Base-by-base conservation (phyloP, 331 rosid genomes). In the Dryas integrifolia region DNA sequence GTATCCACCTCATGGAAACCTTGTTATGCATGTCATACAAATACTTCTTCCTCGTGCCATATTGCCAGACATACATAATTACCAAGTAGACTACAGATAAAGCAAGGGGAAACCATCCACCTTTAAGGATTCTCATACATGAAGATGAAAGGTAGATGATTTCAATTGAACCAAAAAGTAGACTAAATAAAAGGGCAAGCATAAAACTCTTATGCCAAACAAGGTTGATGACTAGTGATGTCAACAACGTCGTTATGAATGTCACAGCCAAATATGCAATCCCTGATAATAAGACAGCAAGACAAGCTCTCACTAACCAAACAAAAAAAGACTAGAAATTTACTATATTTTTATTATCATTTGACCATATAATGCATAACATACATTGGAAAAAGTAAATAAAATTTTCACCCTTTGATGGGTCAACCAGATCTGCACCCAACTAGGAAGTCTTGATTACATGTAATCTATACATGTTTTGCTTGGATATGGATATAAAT, bases 11-110 rank as follows among this genome's bases (percentile, higher is more conserved):
- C 91, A 87, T 86, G 53, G 97, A 88, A 73, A 91, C 89, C 91
- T 94, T 91, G 90, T 82, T 89, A 76, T 89, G 97, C 82, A 79
- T 73, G 85, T 95, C 99, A 75, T 76, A 86, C 55, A 84, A 70
- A 80, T 89, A 92, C 74, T 90, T 92, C 77, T 89, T 95, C 70
- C 86, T 83, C 10, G 83, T 80, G 66, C 97, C 99, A 74, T 92
- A 92, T 73, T 95, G 97, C 99, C 99, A 95, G 44, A 69, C 87
- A 53, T 81, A 87, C 96, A 91, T 95, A 60, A 84, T 78, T 77
- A 84, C 70, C 77, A 90, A 60, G 84, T 82, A 90, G 58, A 83
- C 63, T 35, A 83, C 70, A 62, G 98, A 80, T 65, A 91, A 80
- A 45, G 83, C 47, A 4, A 89, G 84, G 6, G 97, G 92, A 79